These are phyloP conservation scores for Pseudognaphalium luteoalbum DNA, from an alignment of 129 eudicot genomes.

Conservation along the genomic window DNA sequence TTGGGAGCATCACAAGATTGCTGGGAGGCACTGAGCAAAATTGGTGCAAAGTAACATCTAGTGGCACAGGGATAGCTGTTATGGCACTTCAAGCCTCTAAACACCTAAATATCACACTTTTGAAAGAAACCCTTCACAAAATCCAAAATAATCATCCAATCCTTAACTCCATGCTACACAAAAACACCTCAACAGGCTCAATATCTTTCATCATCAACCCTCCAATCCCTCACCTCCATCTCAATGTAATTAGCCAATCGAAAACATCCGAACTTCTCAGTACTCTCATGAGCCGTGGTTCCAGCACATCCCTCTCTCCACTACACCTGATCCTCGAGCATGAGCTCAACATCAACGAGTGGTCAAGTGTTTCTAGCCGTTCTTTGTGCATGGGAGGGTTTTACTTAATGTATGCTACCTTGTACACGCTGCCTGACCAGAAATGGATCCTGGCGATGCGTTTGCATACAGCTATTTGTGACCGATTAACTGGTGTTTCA, in stretches of 20 bases:
- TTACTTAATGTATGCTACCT: slow-evolving; percentile 28
- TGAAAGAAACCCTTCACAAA: slow-evolving; percentile 44
- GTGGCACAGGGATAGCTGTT: slow-evolving; percentile 52
- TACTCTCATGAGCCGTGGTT: slow-evolving; percentile 24
- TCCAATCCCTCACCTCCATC: slow-evolving; percentile 26
- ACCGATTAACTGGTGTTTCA: slow-evolving; percentile 48
- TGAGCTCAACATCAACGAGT: slow-evolving; percentile 42
- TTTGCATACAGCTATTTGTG: slow-evolving; percentile 51
- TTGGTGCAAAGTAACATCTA: slow-evolving; percentile 23
- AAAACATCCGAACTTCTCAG: slow-evolving; percentile 37
- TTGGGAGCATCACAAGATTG: slow-evolving; percentile 8
- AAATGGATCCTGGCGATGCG: slow-evolving; percentile 40
- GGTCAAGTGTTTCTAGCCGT: slow-evolving; percentile 32
- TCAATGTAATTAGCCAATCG: slow-evolving; percentile 25
- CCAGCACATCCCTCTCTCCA: slow-evolving; percentile 32
- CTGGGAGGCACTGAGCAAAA: slow-evolving; percentile 16
- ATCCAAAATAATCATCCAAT: slow-evolving; percentile 49
- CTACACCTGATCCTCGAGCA: slow-evolving; percentile 47
- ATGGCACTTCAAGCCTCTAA: slow-evolving; percentile 49
- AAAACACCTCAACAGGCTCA: slow-evolving; percentile 32
- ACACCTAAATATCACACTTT: slow-evolving; percentile 26
- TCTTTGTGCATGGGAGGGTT: slow-evolving; percentile 28
- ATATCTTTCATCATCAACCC: slow-evolving; percentile 40
- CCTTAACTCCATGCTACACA: slow-evolving; percentile 50
- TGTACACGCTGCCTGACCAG: slow-evolving; percentile 42